phyloP scores from a whole-genome alignment of 192 early-diverging fungal genomes.

The Umbelopsis isabellina region DNA sequence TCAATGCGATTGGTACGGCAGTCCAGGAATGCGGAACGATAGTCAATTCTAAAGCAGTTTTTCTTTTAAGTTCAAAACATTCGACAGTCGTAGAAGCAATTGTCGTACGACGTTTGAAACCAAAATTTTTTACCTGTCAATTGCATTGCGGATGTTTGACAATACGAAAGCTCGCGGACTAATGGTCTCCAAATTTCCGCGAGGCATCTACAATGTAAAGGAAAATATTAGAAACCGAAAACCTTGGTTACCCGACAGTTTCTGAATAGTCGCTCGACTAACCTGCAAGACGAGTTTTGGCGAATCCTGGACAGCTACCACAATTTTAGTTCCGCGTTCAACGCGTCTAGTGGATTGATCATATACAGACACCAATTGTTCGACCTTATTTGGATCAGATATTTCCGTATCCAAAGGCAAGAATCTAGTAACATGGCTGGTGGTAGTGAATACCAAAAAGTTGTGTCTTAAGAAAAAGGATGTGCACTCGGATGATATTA shows the following conservation, averaged over 20 bases:
- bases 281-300: constrained; percentile 75
- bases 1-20: constrained; percentile 94
- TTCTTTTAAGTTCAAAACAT: not conserved
- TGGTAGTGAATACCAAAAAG: constrained; percentile 85
- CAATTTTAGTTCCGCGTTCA: constrained; percentile 92
- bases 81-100: not conserved
- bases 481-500: constrained; percentile 78
- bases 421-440: constrained; percentile 79
- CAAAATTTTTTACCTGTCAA: constrained; percentile 49
- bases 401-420: constrained; percentile 54
- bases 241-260: no score
- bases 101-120: not conserved
- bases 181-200: constrained; percentile 95
- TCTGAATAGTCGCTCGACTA: not conserved
- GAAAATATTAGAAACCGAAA: not conserved
- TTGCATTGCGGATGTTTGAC: constrained; percentile 61
- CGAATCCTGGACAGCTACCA: constrained; percentile 71
- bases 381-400: constrained; percentile 24
- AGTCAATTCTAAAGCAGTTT: constrained; percentile 53
- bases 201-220: constrained; percentile 83
- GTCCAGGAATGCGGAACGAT: constrained; percentile 73
- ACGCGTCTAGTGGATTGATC: constrained; percentile 76
- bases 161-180: constrained; percentile 89
- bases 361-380: constrained; percentile 51
- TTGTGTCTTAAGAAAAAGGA: constrained; percentile 85